Evolutionary conservation across 192 early-diverging fungal genomes (phyloP), one percentile per base, ranked within the genome.

Genomic region (Umbelopsis ramanniana): DNA sequence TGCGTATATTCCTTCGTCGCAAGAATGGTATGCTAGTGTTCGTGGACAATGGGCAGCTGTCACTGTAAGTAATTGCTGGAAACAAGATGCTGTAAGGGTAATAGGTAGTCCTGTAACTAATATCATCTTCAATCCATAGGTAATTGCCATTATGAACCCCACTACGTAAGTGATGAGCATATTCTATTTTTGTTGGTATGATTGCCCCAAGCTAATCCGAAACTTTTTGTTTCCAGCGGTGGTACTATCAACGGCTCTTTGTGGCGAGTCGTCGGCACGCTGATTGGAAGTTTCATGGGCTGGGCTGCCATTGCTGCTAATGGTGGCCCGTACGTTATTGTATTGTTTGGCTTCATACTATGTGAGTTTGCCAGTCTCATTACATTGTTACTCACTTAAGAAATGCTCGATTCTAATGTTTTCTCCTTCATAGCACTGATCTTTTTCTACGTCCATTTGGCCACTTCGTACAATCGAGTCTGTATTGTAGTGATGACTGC

Each of bases 1-100:
- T 46, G 82, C 85, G 0, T 86, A 80, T 60, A 38, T 86, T 17
- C 71, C 76, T 0, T 72, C 75, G 22, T 78, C 75, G 48, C 67
- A 43, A 21, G 60, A 26, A 0, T 67, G 72, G 47, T 72, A 81
- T 26, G 47, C 66, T 10, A 63, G 33, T 14, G 79, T 77, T 37
- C 77, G 83, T 46, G 83, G 85, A 23, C 83, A 84, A 66, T 86
- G 85, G 85, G 74, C 83, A n/a, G 73, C 77, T 45, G 47, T 86
- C 73, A 80, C 85, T 2, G 81, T 86, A 17, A 21, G 50, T 70
- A 46, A 29, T 46, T 6, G 3, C 29, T 43, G 40, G n/a, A 43
- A 11, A 43, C 40, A 43, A 43, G 3, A 3, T 29, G 29, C 1
- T 29, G 40, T 43, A 68, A 14, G 46, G n/a, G 43, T 45, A 7